A percentile compares a stretch with the other conserved stretches of the same genome.
Evolutionary conservation across 768 basidiomycete species (phyloP).

Genomic region (Boletus vermiculosoides): DNA sequence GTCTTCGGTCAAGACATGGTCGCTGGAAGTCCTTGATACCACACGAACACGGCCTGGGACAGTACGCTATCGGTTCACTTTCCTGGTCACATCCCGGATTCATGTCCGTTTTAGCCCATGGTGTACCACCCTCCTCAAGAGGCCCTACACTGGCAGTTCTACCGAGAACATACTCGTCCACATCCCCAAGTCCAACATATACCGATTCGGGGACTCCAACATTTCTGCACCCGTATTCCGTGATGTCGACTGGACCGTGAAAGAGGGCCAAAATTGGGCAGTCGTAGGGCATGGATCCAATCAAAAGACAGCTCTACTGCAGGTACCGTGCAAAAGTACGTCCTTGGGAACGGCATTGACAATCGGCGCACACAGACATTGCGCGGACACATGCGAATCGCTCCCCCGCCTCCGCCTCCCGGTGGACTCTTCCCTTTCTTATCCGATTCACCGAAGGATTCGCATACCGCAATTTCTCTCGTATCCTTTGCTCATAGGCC

Average conservation of each 20-base stretch:
- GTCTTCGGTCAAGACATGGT: neutral
- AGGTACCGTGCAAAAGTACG: constrained; percentile 41
- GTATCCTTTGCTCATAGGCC: constrained; percentile 70
- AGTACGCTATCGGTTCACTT: neutral
- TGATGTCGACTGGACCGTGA: constrained; percentile 56
- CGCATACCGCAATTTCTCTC: constrained; percentile 48
- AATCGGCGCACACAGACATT: constrained; percentile 48
- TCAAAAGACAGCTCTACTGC: constrained; percentile 60
- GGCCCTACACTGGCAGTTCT: constrained; percentile 5
- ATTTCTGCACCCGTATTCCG: constrained; percentile 48
- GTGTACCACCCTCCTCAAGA: neutral
- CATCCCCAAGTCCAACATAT: constrained; percentile 51
- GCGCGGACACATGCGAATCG: constrained; percentile 67
- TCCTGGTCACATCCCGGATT: neutral
- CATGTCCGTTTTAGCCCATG: neutral
- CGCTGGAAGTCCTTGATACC: constrained; percentile 1
- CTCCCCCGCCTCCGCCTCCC: constrained; percentile 57
- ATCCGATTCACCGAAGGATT: constrained; percentile 41
- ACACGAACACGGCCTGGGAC: neutral
- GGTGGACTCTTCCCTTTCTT: constrained; percentile 81
- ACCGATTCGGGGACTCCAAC: constrained; percentile 58
- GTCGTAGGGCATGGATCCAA: constrained; percentile 65
- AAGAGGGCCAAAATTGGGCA: constrained; percentile 70
- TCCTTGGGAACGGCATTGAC: neutral
- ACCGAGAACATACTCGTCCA: constrained; percentile 28